A percentile compares a stretch with the other conserved stretches of the same genome.
These are phyloP conservation scores for Suillus luteus DNA, from an alignment of 768 basidiomycete species.

Conservation along the genomic window DNA sequence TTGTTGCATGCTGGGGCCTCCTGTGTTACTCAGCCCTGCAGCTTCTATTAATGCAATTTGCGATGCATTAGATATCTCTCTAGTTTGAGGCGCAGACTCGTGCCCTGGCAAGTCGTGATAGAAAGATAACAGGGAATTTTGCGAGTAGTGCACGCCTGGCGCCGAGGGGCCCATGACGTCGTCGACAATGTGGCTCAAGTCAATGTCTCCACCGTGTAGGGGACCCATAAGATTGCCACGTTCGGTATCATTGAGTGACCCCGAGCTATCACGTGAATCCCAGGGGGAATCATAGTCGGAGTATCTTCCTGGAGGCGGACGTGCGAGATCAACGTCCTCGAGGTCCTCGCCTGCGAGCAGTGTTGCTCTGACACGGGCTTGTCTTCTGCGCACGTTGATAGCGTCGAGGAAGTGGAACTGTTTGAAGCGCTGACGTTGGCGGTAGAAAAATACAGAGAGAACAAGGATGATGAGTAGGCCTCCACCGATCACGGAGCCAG, in stretches of 20 bases:
- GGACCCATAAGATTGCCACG: conserved; percentile 27
- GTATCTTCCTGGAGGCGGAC: conserved; percentile 18
- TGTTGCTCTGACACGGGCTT: conserved; percentile 21
- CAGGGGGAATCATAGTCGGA: conserved; percentile 25
- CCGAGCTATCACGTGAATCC: conserved; percentile 16
- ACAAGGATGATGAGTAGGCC: conserved; percentile 38
- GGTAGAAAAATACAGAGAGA: conserved; percentile 40
- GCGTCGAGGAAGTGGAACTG: conserved; percentile 33
- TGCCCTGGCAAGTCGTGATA: conserved; percentile 17
- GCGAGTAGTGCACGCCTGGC: conserved; percentile 21
- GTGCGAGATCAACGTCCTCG: conserved; percentile 16
- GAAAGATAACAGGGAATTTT: conserved; percentile 27
- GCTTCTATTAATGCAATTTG: conserved; percentile 26
- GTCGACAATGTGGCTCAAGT: conserved; percentile 45
- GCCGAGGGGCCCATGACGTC: conserved; percentile 48
- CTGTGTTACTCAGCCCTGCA: conserved; percentile 18
- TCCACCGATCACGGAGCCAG: conserved; percentile 41
- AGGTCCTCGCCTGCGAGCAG: conserved; percentile 31
- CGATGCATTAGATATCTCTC: conserved; percentile 24
- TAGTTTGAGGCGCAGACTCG: conserved; percentile 18
- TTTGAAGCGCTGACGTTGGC: conserved; percentile 40
- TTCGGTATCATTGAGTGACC: conserved; percentile 15
- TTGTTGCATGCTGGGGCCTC: background rate
- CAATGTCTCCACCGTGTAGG: conserved; percentile 17
- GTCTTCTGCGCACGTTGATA: conserved; percentile 26